Evolutionary conservation across 441 rosid genomes (phyloP).

Genomic region (Pelargonium citronellum): DNA sequence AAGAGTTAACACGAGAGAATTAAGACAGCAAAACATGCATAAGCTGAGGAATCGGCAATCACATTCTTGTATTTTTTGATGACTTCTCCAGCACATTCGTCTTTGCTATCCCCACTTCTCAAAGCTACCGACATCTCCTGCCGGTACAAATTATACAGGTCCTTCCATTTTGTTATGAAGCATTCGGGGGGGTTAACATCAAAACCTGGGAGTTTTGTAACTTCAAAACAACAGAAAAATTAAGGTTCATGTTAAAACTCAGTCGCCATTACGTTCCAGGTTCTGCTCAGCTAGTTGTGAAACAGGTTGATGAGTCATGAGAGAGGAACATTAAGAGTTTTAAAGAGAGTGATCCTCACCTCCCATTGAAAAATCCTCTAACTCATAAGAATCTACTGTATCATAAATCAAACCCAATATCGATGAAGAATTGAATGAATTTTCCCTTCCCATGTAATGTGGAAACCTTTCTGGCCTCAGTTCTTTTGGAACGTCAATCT

Average conservation of each 20-base stretch:
- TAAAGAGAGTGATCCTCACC: slow-evolving; percentile 29
- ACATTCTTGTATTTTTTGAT: slow-evolving; percentile 45
- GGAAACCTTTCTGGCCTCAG: slow-evolving; percentile 47
- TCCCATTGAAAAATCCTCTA: slow-evolving; percentile 18
- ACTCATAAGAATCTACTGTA: slow-evolving; percentile 29
- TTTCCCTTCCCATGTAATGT: slow-evolving; percentile 48
- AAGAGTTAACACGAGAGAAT: background rate
- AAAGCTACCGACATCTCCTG: slow-evolving; percentile 36
- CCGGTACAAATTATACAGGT: slow-evolving; percentile 36
- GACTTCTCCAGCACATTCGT: slow-evolving; percentile 25
- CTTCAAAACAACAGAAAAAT: slow-evolving; percentile 28
- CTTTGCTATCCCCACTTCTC: background rate
- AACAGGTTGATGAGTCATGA: background rate
- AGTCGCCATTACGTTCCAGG: background rate
- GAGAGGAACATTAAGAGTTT: background rate
- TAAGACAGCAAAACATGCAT: background rate
- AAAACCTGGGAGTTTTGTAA: slow-evolving; percentile 48
- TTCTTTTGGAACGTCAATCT: slow-evolving; percentile 43
- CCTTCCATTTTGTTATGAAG: slow-evolving; percentile 31
- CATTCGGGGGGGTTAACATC: slow-evolving; percentile 22
- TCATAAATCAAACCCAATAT: slow-evolving; percentile 65
- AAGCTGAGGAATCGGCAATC: background rate
- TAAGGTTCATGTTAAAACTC: background rate
- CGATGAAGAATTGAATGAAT: slow-evolving; percentile 46
- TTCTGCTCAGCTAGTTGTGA: background rate